Evolutionary conservation across 2,329 filamentous ascomycete species (phyloP), one percentile per base, ranked within the genome.

Genomic region (Cladobotryum mycophilum): DNA sequence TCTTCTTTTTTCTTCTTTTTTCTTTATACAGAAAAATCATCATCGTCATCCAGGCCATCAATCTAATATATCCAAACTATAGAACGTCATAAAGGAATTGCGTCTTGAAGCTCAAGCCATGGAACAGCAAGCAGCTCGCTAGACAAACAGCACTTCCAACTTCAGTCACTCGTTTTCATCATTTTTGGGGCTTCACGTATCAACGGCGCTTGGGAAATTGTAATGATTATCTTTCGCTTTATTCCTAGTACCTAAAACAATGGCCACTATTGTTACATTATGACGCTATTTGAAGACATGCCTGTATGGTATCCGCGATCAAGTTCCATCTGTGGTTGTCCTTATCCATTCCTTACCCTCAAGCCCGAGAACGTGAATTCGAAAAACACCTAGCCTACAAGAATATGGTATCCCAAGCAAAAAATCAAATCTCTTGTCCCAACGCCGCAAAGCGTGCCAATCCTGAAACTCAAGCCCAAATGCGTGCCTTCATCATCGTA

Each of bases 1-100:
- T n/a, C n/a, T n/a, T n/a, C n/a, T n/a, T n/a, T n/a, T n/a, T n/a
- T n/a, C n/a, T n/a, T n/a, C n/a, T n/a, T n/a, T n/a, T n/a, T n/a
- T n/a, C n/a, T n/a, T n/a, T n/a, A n/a, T n/a, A n/a, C 37, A 40
- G 34, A 13, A 5, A 33, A 8, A 1, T 25, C 11, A 45, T 14
- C 41, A 30, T n/a, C 18, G 13, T 3, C 8, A 2, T 12, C n/a
- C 15, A 5, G 36, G 35, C 18, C 13, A 30, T n/a, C 3, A 4
- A 11, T 11, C 42, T 30, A 15, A 33, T 17, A 43, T 47, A 13
- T 34, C 44, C 33, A 15, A 18, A 13, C 37, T 47, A 33, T 41
- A 84, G 81, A 74, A 74, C 61, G 79, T 82, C 37, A 74, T 84
- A 51, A 80, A 81, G 61, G 80, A 82, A 59, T 67, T 84, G 48